Conservation (phyloP, 2,329 filamentous ascomycete species). For the Xylaria sp. region DNA sequence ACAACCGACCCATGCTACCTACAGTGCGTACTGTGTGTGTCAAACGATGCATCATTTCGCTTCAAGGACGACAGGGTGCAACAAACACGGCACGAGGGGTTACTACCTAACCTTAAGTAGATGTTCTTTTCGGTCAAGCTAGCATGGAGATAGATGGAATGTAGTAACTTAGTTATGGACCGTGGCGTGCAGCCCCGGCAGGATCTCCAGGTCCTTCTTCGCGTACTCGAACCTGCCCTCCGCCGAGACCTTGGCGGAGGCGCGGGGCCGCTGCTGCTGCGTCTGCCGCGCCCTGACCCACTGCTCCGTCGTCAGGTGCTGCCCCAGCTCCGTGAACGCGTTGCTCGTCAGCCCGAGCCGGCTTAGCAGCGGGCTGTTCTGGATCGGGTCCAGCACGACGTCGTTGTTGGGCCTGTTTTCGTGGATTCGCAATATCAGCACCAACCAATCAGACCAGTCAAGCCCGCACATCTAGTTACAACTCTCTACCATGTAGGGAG, state of each 20-base stretch:
- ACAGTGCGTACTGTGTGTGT: too few relatives aligned
- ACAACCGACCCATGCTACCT: too few relatives aligned
- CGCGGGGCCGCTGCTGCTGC: slow-evolving; percentile 45
- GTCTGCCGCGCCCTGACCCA: slow-evolving; percentile 45
- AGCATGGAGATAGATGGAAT: neutral
- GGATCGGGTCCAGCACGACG: slow-evolving; percentile 41
- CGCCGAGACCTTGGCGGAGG: slow-evolving; percentile 37
- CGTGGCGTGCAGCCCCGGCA: slow-evolving; percentile 44
- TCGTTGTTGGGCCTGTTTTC: slow-evolving; percentile 43
- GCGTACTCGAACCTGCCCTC: slow-evolving; percentile 42
- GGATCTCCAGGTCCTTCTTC: slow-evolving; percentile 44
- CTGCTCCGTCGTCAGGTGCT: slow-evolving; percentile 44
- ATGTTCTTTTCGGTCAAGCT: too few relatives aligned
- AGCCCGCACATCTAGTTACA: too few relatives aligned
- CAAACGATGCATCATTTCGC: too few relatives aligned
- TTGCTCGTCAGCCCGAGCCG: slow-evolving; percentile 42
- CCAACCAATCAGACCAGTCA: too few relatives aligned
- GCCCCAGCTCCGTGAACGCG: slow-evolving; percentile 43
- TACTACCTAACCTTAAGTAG: too few relatives aligned
- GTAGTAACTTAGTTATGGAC: slow-evolving; percentile 43
- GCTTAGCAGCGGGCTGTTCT: slow-evolving; percentile 41
- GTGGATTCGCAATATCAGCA: neutral
- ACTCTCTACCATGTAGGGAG: too few relatives aligned
- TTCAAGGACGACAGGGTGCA: too few relatives aligned
- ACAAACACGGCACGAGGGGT: too few relatives aligned